Evolutionary conservation across 1,139 yeast genomes (phyloP).

Genomic region (Zhuliangozyma blackwelliae): DNA sequence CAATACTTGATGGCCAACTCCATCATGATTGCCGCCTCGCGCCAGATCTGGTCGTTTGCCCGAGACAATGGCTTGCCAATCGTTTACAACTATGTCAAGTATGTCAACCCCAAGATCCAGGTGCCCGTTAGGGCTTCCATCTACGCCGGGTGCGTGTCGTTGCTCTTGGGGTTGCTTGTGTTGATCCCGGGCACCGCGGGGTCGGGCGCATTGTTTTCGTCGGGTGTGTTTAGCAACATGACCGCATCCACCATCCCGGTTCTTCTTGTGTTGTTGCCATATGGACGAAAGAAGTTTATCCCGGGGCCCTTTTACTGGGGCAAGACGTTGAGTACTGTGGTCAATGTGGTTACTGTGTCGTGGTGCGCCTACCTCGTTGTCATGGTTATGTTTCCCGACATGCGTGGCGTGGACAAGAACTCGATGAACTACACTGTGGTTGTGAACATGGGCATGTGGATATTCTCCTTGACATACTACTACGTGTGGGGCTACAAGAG

Average conservation of each 20-base stretch:
- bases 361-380: conserved; percentile 30
- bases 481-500: conserved; percentile 24
- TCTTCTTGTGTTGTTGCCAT: conserved; percentile 22
- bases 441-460: conserved; percentile 33
- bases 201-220: conserved; percentile 34
- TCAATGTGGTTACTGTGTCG: conserved; percentile 18
- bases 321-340: conserved; percentile 31
- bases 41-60: conserved; percentile 37
- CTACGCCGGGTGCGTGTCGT: conserved; percentile 44
- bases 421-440: conserved; percentile 35
- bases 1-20: conserved; percentile 58
- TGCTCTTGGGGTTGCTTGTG: conserved; percentile 54
- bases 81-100: conserved; percentile 40
- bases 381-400: conserved; percentile 37
- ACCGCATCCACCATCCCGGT: conserved; percentile 17
- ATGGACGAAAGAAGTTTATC: conserved; percentile 40
- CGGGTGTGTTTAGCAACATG: too few relatives aligned
- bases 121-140: conserved; percentile 61
- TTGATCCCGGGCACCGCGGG: conserved; percentile 45
- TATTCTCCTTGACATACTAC: conserved; percentile 23
- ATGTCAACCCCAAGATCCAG: conserved; percentile 44
- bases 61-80: conserved; percentile 42
- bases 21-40: conserved; percentile 32
- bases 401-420: conserved; percentile 19
- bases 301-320: conserved; percentile 71